Conservation (phyloP, 2,329 filamentous ascomycete genomes). For the Xylaria sp. region DNA sequence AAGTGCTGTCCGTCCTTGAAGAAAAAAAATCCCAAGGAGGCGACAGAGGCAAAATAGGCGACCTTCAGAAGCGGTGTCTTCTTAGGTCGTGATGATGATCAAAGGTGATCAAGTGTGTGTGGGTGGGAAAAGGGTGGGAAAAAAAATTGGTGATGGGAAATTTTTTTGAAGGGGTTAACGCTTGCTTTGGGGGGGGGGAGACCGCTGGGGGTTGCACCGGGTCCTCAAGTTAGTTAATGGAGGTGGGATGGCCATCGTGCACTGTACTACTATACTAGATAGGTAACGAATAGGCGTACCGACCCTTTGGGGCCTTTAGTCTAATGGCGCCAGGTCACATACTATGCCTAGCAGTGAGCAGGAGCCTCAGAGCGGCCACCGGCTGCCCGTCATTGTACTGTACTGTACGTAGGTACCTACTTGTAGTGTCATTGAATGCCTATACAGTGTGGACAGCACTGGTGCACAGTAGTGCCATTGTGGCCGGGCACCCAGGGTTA, state of each 20-base stretch:
- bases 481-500: background rate
- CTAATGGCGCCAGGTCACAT: no score
- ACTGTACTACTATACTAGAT: no score
- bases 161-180: conserved; percentile 39
- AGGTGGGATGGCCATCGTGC: background rate
- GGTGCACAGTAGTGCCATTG: background rate
- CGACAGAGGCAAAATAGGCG: conserved; percentile 29
- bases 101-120: conserved; percentile 35
- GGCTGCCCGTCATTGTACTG: background rate
- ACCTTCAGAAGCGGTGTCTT: conserved; percentile 37
- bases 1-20: conserved; percentile 34
- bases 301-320: background rate
- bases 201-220: conserved; percentile 9
- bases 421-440: background rate
- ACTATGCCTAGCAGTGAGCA: no score
- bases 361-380: background rate
- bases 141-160: conserved; percentile 38
- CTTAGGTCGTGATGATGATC: conserved; percentile 39
- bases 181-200: conserved; percentile 15
- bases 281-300: no score
- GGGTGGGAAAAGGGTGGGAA: conserved; percentile 32
- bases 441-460: background rate
- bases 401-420: background rate
- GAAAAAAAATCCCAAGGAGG: conserved; percentile 28
- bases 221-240: background rate